phyloP scores from a whole-genome alignment of 2,329 filamentous ascomycete species.

The Monilinia fructigena region DNA sequence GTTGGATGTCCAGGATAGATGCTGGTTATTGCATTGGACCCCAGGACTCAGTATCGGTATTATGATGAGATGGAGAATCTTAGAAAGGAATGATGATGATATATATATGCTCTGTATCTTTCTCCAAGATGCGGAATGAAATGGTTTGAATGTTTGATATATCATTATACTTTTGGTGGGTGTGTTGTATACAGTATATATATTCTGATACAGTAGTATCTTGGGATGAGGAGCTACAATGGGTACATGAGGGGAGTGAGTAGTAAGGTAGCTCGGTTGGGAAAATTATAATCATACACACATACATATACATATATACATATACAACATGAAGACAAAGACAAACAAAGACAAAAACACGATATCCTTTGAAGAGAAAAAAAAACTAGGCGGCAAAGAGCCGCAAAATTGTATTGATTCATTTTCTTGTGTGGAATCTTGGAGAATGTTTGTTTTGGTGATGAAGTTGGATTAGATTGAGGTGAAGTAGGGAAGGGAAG shows the following conservation, averaged over 20 bases:
- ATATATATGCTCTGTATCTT: not conserved
- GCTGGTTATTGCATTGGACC: not conserved
- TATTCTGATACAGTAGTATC: not conserved
- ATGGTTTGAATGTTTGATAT: not conserved
- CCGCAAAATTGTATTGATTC: no score
- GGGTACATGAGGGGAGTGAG: no score
- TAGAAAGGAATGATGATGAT: not conserved
- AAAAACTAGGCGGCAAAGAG: no score
- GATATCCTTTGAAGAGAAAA: no score
- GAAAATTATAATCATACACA: not conserved
- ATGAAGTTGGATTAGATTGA: no score
- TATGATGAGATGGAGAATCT: not conserved
- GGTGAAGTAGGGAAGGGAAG: no score
- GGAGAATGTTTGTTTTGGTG: no score
- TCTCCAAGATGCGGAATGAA: no score
- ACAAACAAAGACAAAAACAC: no score
- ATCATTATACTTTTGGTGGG: not conserved
- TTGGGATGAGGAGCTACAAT: no score
- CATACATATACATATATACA: not conserved
- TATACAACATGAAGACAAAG: not conserved
- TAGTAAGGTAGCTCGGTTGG: not conserved
- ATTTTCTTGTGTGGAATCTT: no score
- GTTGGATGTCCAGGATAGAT: not conserved
- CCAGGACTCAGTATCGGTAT: not conserved
- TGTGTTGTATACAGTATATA: not conserved